Percentiles rank a stretch among this genome's conserved stretches.
phyloP scores from a whole-genome alignment of 805 yeast genomes.

The Nakazawaea molendinolei region DNA sequence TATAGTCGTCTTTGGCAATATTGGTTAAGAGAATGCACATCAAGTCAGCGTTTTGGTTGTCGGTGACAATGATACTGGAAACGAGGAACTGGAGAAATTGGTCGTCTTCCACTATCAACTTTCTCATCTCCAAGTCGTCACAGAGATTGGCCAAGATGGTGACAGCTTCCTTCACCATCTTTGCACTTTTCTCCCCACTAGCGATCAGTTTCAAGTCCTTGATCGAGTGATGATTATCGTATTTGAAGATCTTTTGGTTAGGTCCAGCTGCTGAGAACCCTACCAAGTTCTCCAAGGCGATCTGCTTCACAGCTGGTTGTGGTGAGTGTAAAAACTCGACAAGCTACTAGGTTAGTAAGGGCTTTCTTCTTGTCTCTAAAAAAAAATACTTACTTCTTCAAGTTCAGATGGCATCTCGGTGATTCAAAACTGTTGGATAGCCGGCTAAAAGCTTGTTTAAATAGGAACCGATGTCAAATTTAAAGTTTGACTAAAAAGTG shows the following conservation, averaged over 20 bases:
- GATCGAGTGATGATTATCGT: constrained; percentile 65
- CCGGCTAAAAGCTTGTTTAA: too few relatives aligned
- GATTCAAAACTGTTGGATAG: too few relatives aligned
- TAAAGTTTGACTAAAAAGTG: too few relatives aligned
- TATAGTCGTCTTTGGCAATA: constrained; percentile 69
- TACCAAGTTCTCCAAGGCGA: constrained; percentile 79
- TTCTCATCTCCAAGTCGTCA: constrained; percentile 60
- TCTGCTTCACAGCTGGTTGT: constrained; percentile 70
- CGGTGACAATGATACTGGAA: constrained; percentile 42
- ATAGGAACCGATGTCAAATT: too few relatives aligned
- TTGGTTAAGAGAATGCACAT: constrained; percentile 82
- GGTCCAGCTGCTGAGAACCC: constrained; percentile 73
- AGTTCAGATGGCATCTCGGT: constrained; percentile 44
- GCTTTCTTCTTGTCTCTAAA: not conserved
- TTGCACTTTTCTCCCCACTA: constrained; percentile 43
- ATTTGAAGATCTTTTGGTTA: constrained; percentile 57
- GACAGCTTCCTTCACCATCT: constrained; percentile 59
- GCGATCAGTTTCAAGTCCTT: constrained; percentile 61
- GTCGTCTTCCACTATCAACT: constrained; percentile 57
- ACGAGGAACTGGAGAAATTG: constrained; percentile 44
- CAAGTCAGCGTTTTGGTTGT: constrained; percentile 68
- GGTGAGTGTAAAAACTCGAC: constrained; percentile 79
- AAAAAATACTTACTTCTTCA: constrained; percentile 33
- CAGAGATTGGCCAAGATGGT: constrained; percentile 82
- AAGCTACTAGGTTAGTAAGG: constrained; percentile 27